Conservation (phyloP, 2,329 filamentous ascomycete species). For the Madurella fahalii region DNA sequence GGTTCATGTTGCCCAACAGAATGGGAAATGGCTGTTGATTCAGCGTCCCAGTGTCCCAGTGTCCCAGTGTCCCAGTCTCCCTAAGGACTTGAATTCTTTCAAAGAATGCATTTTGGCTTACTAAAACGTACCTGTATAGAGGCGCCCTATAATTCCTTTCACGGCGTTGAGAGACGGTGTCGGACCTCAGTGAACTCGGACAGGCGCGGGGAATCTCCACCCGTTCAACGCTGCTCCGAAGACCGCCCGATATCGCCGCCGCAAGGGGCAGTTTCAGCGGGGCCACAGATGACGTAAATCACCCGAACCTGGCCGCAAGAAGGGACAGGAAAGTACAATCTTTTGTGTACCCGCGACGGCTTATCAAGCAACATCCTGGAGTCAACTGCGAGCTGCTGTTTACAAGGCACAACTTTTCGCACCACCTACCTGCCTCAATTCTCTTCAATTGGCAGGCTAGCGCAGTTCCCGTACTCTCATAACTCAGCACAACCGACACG, state of each 20-base stretch:
- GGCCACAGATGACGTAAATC: conserved; percentile 16
- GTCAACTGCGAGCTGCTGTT: too few relatives aligned
- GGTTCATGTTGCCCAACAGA: too few relatives aligned
- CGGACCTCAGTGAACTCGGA: too few relatives aligned
- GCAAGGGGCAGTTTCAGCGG: conserved; percentile 1
- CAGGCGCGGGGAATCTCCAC: not conserved
- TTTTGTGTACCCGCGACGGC: not conserved
- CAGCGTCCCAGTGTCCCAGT: too few relatives aligned
- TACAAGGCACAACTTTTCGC: not conserved
- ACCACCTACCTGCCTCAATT: not conserved
- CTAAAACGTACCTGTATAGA: too few relatives aligned
- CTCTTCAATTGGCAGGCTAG: conserved; percentile 12
- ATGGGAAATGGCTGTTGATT: too few relatives aligned
- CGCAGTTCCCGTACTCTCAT: not conserved
- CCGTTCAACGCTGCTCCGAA: not conserved
- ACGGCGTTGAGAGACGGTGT: too few relatives aligned
- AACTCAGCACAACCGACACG: not conserved
- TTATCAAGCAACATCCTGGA: not conserved
- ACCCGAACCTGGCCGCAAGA: conserved; percentile 4
- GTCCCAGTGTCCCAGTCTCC: too few relatives aligned
- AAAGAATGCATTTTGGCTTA: too few relatives aligned
- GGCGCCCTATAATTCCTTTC: too few relatives aligned
- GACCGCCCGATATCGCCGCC: not conserved
- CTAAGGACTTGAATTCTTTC: too few relatives aligned
- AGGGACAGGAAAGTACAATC: not conserved